Base-by-base conservation (phyloP, 2,329 filamentous ascomycete species). In the Pseudogymnoascus sp. region DNA sequence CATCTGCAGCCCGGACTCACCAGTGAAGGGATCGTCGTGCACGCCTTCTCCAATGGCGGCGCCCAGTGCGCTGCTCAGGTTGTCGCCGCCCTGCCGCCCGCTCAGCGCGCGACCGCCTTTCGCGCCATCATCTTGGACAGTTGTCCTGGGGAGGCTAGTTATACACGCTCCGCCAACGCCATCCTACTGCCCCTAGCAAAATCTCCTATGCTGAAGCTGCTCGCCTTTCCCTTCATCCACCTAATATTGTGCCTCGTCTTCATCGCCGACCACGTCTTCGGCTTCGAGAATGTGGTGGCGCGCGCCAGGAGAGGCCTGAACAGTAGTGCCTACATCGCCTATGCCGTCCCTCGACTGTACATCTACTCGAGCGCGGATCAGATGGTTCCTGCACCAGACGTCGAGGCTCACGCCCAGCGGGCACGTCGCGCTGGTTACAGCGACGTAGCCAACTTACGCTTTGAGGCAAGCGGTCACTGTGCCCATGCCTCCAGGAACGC, bases 41-140 rank as follows among this genome's bases (percentile, higher is more conserved):
- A 85, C 62, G 73, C 75, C 66, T 83, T 86, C 78, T 85, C 82
- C 64, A 86, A 84, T 70, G 84, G 82, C 0, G 83, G 83, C 12
- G 81, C 77, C 14, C 82, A 68, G 28, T 41, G 68, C 6, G 18
- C 43, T 66, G 1, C 70, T 67, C 35, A 64, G 41, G 4, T 63
- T 71, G 4, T 60, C 65, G 5, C 63, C 43, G 11, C 60, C 60
- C 0, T 70, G 68, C 52, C 49, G 59, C 4, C 52, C 61, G 1
- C 8, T 40, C 5, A 31, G 9, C 28, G 28, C 28, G 8, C 28
- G 28, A 31, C 28, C 28, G 28, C 28, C 7, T 9, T 65, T 65
- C 3, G 63, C 62, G 59, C 63, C 0, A 58, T 66, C 21, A 52
- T 71, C 18, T 61, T 67, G 11, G 70, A 71, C 60, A 70, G 66